These are phyloP conservation scores for Carex arenaria DNA, from an alignment of 202 grass and related monocot genomes.

Conservation along the genomic window DNA sequence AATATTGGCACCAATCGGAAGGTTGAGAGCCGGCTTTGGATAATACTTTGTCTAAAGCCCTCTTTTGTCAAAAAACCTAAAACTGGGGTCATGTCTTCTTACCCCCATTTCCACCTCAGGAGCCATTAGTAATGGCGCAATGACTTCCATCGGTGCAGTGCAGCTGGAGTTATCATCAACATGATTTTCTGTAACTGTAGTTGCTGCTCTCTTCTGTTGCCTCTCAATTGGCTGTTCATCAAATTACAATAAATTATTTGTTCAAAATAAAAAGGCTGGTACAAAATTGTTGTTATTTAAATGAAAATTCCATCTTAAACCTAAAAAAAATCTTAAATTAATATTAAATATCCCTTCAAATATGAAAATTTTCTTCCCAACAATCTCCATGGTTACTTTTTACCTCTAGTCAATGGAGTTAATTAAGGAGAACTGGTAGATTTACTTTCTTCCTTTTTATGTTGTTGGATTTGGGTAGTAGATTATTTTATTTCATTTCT, in stretches of 20 bases:
- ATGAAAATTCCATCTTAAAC: background rate
- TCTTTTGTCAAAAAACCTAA: too few species aligned
- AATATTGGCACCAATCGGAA: too few species aligned
- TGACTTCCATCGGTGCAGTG: constrained; percentile 37
- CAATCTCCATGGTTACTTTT: background rate
- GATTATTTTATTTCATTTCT: too few species aligned
- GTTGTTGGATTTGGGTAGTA: background rate
- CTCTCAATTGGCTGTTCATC: constrained; percentile 42
- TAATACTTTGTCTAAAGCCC: too few species aligned
- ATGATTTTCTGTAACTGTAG: constrained; percentile 10
- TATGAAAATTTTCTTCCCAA: background rate
- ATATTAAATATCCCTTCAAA: background rate
- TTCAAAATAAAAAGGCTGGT: background rate
- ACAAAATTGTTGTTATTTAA: background rate
- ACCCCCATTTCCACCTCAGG: constrained; percentile 52
- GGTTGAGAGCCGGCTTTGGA: too few species aligned
- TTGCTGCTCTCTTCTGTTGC: constrained; percentile 24
- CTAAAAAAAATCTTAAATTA: background rate
- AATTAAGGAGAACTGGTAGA: background rate
- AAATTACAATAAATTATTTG: constrained; percentile 17
- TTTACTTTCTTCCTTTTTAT: background rate
- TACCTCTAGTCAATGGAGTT: background rate
- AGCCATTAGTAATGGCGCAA: constrained; percentile 27
- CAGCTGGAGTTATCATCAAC: constrained; percentile 26
- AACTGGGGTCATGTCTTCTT: background rate